Base-by-base conservation (phyloP, 345 rosid species). In the Clarkia xantiana region DNA sequence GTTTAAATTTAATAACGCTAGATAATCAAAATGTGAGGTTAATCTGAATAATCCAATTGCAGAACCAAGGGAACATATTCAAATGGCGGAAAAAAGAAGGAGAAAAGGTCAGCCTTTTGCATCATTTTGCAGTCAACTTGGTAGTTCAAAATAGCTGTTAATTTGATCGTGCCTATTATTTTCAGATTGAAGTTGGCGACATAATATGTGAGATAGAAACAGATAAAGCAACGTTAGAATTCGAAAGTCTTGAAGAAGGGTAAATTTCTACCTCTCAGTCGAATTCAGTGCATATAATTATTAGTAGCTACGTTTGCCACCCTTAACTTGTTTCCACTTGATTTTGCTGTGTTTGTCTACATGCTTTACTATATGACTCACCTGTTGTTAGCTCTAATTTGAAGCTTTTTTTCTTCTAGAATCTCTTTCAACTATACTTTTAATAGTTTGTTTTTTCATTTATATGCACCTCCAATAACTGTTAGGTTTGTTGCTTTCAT, bases 171-270 rank as follows among this genome's bases (percentile, higher is more conserved):
- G 45, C n/a, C 63, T 29, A 55, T 61, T 41, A n/a, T 57, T 59
- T 49, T 68, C 94, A 90, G 97, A 86, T 90, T 68, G 97, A 83
- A 74, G 94, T 86, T 60, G 97, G 96, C 13, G 96, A 90, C 63
- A 71, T 90, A 53, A 74, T 90, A 56, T 85, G 97, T 70, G 95
- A 90, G 82, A 90, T 86, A 68, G 94, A 90, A 87, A 86, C 95
- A 10, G 97, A 90, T 70, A 90, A 90, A 74, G 96, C 97, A 2
- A 90, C 97, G 47, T 78, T 90, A 58, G 97, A 90, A 75, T 86
- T 82, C 58, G 96, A 90, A 72, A 20, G 84, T 72, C 95, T 86
- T 49, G 97, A 90, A 71, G 97, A 90, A 69, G 91, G 97, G 97
- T 86, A 80, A 63, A 41, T 14, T 62, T 61, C 61, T 44, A 13